A percentile compares a stretch with the other conserved stretches of the same genome.
These are phyloP conservation scores for Wallacemonas collosoma DNA, from an alignment of 208 protist genomes.

Conservation along the genomic window DNA sequence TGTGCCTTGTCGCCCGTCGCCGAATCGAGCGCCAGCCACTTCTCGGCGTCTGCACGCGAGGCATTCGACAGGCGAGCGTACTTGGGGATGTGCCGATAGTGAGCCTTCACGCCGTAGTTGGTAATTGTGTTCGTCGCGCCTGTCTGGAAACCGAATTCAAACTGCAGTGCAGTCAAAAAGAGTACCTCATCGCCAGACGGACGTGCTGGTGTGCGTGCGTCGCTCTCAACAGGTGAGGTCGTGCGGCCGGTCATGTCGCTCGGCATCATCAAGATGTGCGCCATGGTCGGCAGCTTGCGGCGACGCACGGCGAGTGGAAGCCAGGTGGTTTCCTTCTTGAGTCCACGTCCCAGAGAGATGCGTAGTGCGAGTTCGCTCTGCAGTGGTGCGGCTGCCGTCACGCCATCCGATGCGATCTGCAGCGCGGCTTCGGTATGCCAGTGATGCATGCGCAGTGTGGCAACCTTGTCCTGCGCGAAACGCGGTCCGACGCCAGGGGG, in stretches of 20 bases:
- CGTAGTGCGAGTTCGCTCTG: conserved; percentile 63
- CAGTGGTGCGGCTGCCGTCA: conserved; percentile 15
- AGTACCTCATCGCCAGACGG: conserved; percentile 19
- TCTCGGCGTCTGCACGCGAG: not conserved
- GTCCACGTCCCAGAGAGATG: conserved; percentile 54
- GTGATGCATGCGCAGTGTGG: conserved; percentile 24
- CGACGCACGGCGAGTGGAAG: conserved; percentile 46
- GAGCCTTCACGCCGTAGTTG: conserved; percentile 34
- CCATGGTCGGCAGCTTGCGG: conserved; percentile 13
- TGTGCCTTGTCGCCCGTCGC: too few species aligned
- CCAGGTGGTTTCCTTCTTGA: conserved; percentile 76
- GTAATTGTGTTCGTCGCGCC: conserved; percentile 63
- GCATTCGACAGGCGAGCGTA: not conserved
- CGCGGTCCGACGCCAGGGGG: conserved; percentile 48
- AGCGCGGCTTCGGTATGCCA: conserved; percentile 24
- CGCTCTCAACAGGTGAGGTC: too few species aligned
- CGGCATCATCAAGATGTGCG: too few species aligned
- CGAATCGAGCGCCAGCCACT: too few species aligned
- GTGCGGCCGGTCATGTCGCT: too few species aligned
- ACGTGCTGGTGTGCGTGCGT: not conserved
- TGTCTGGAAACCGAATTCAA: conserved; percentile 68
- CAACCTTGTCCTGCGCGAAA: conserved; percentile 57
- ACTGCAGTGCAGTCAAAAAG: conserved; percentile 43
- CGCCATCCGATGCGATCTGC: not conserved
- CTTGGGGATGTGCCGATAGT: conserved; percentile 35